Evolutionary conservation across 2,329 filamentous ascomycete genomes (phyloP), one percentile per base, ranked within the genome.

Genomic region (Diaporthe sp.): DNA sequence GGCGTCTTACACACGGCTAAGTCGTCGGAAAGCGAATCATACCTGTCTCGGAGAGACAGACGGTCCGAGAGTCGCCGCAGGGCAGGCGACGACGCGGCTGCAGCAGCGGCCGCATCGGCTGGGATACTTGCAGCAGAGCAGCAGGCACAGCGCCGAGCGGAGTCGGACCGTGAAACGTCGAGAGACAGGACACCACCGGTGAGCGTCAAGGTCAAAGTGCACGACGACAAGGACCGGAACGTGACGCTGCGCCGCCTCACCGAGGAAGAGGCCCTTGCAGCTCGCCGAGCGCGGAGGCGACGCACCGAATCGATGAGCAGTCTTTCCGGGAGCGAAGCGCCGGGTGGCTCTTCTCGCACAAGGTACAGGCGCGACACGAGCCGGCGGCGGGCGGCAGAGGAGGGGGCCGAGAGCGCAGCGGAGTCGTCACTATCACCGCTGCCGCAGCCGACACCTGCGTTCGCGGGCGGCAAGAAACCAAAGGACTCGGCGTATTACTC

Each of bases 401-500:
- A 82, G n/a, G 84, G 84, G 22, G 87, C 86, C 1, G 89, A 91
- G 79, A 81, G 84, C 55, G 82, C 82, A 17, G 82, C 81, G 28
- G 79, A 82, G 55, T 79, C 80, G n/a, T 19, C 42, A n/a, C 79
- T 87, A n/a, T 82, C 82, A 10, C 85, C 88, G 7, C 80, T 92
- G 2, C 87, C 87, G 15, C 90, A 90, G 2, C 90, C 91, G 0
- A 87, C 89, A 74, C 89, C 91, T 13, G 85, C 89, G 8, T 91
- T 90, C 79, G 89, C 90, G 7, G 87, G 86, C 57, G 87, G 86
- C 0, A 84, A 85, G 75, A 86, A 87, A 79, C 84, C 82, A 15
- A 92, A 92, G 79, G 91, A 93, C 79, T 91, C 89, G 59, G 89
- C 89, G 12, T 92, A 92, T 79, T 92, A 91, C 79, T 91, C 89